A percentile compares a stretch with the other conserved stretches of the same genome.
These are phyloP conservation scores for Yarrowia porcina DNA, from an alignment of 805 yeast genomes.

Conservation along the genomic window DNA sequence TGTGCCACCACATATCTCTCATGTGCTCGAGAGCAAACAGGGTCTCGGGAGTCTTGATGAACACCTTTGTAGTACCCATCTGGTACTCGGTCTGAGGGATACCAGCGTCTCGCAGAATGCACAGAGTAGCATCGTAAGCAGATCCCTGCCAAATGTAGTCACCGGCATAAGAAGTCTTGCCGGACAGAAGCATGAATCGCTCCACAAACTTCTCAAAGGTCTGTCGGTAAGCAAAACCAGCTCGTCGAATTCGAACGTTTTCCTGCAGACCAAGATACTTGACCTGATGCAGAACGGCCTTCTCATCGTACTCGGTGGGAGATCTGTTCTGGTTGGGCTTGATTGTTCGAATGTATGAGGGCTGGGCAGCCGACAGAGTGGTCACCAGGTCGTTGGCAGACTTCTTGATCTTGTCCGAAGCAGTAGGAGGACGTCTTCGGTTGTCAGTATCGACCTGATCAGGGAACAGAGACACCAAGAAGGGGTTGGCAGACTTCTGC, in stretches of 20 bases:
- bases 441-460: constrained; percentile 59
- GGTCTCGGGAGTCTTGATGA: constrained; percentile 95
- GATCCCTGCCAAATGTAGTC: constrained; percentile 66
- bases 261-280: constrained; percentile 95
- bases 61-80: constrained; percentile 86
- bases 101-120: constrained; percentile 55
- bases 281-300: constrained; percentile 90
- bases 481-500: constrained; percentile 64
- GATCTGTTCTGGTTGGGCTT: constrained; percentile 94
- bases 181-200: constrained; percentile 82
- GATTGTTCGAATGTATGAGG: constrained; percentile 95
- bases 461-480: constrained; percentile 60
- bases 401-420: constrained; percentile 87
- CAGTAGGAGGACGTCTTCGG: constrained; percentile 87
- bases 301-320: constrained; percentile 82
- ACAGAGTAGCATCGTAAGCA: constrained; percentile 51
- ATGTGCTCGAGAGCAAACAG: constrained; percentile 90
- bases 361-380: constrained; percentile 85
- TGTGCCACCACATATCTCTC: constrained; percentile 97
- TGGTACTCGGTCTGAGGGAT: constrained; percentile 83
- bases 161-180: constrained; percentile 90
- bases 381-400: constrained; percentile 89
- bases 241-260: constrained; percentile 95
- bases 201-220: constrained; percentile 95
- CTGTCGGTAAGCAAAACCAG: constrained; percentile 97